These are phyloP conservation scores for Physcomitrellopsis africana DNA, from an alignment of 225 moss, liverwort and hornwort genomes.

Conservation along the genomic window DNA sequence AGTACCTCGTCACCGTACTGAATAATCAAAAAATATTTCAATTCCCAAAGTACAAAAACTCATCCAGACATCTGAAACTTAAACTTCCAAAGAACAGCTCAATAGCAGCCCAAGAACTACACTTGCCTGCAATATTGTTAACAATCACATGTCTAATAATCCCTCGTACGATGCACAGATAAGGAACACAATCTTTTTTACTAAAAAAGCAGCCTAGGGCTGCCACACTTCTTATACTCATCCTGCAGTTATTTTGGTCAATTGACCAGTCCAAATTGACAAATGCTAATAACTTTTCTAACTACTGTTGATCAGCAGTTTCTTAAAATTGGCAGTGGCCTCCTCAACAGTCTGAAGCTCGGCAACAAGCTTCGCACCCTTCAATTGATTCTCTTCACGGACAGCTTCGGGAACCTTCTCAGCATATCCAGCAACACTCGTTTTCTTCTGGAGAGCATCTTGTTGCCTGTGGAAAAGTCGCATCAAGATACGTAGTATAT, in stretches of 20 bases:
- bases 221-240: not conserved
- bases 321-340: conserved; percentile 68
- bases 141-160: conserved; percentile 15
- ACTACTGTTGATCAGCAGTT: conserved; percentile 40
- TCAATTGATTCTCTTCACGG: conserved; percentile 58
- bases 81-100: no score
- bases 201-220: not conserved
- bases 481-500: not conserved
- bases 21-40: no score
- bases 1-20: no score
- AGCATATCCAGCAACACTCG: conserved; percentile 59
- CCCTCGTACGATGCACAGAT: conserved; percentile 3
- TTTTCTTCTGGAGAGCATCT: conserved; percentile 62
- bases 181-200: not conserved
- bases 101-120: no score
- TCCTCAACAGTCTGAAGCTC: conserved; percentile 69
- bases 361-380: conserved; percentile 56
- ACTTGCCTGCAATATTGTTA: not conserved
- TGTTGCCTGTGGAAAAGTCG: conserved; percentile 50
- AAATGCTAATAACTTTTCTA: conserved; percentile 9
- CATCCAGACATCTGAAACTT: no score
- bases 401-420: conserved; percentile 73
- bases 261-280: conserved; percentile 14
- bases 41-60: no score
- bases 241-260: not conserved